Evolutionary conservation across 352 stramenopile genomes (phyloP).

Genomic region (Peronospora destructor): DNA sequence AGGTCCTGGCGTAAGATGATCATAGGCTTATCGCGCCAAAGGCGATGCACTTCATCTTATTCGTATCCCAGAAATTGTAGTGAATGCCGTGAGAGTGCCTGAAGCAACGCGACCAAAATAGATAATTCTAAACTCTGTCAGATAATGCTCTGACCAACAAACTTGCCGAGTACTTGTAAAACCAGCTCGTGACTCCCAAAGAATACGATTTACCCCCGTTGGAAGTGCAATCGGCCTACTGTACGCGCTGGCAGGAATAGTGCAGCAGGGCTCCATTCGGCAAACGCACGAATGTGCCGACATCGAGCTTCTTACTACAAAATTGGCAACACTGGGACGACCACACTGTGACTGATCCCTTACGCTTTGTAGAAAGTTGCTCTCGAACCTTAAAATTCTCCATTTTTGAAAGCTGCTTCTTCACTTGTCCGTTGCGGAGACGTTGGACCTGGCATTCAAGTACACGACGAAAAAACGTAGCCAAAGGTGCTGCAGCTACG

Average conservation of each 20-base stretch:
- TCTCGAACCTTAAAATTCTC: conserved; percentile 79
- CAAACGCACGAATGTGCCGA: conserved; percentile 65
- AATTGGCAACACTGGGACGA: conserved; percentile 63
- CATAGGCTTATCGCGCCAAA: too few relatives aligned
- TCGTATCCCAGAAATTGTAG: too few relatives aligned
- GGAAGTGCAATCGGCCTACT: conserved; percentile 13
- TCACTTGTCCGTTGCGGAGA: conserved; percentile 74
- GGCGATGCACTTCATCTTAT: too few relatives aligned
- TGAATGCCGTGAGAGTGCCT: too few relatives aligned
- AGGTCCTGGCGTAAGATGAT: too few relatives aligned
- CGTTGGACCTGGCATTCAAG: conserved; percentile 71
- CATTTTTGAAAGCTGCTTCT: conserved; percentile 84
- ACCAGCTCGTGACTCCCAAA: conserved; percentile 33
- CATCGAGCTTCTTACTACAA: conserved; percentile 63
- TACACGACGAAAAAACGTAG: conserved; percentile 62
- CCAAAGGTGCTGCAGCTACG: conserved; percentile 41
- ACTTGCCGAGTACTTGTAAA: conserved; percentile 43
- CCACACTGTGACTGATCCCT: conserved; percentile 69
- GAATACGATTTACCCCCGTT: conserved; percentile 33
- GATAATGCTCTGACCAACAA: too few relatives aligned
- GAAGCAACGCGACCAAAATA: too few relatives aligned
- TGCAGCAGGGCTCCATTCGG: conserved; percentile 55
- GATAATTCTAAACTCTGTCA: too few relatives aligned
- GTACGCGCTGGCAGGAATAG: conserved; percentile 62
- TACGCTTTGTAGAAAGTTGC: conserved; percentile 53